Conservation (phyloP, 257 asterid genomes). For the Penstemon newberryi region DNA sequence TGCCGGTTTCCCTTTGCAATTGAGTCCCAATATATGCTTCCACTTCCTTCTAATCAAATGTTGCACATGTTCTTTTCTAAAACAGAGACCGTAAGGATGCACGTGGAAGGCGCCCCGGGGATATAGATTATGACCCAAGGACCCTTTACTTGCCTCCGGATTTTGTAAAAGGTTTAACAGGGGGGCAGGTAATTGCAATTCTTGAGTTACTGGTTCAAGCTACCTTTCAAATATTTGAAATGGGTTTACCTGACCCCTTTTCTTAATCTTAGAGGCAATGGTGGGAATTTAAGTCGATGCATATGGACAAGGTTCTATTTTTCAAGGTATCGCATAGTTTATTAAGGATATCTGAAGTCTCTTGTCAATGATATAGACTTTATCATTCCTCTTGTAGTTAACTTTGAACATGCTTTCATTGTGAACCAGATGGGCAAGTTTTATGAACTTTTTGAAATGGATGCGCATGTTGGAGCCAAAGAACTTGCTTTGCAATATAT, state of each 20-base stretch:
- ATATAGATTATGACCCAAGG: constrained; percentile 72
- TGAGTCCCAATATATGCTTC: background rate
- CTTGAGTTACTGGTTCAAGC: constrained; percentile 26
- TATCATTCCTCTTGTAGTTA: constrained; percentile 18
- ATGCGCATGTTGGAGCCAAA: constrained; percentile 95
- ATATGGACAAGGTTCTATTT: constrained; percentile 98
- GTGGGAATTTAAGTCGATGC: constrained; percentile 99
- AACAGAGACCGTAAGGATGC: constrained; percentile 83
- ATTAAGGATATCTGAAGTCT: constrained; percentile 24
- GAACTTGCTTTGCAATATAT: constrained; percentile 96
- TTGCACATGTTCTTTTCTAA: constrained; percentile 23
- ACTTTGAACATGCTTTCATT: constrained; percentile 22
- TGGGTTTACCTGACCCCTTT: constrained; percentile 30
- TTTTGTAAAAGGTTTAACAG: constrained; percentile 69
- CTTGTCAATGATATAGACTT: constrained; percentile 17
- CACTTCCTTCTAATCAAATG: constrained; percentile 7
- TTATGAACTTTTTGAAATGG: constrained; percentile 97
- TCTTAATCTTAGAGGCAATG: constrained; percentile 79
- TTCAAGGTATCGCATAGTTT: constrained; percentile 62
- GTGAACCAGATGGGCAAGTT: constrained; percentile 93
- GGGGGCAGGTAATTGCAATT: constrained; percentile 77
- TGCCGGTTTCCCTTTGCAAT: background rate
- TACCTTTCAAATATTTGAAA: constrained; percentile 15
- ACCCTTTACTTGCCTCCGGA: constrained; percentile 79
- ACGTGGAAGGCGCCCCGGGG: constrained; percentile 64